Evolutionary conservation across 1,284 basidiomycete genomes (phyloP).

Genomic region (Cystobasidium slooffiae): DNA sequence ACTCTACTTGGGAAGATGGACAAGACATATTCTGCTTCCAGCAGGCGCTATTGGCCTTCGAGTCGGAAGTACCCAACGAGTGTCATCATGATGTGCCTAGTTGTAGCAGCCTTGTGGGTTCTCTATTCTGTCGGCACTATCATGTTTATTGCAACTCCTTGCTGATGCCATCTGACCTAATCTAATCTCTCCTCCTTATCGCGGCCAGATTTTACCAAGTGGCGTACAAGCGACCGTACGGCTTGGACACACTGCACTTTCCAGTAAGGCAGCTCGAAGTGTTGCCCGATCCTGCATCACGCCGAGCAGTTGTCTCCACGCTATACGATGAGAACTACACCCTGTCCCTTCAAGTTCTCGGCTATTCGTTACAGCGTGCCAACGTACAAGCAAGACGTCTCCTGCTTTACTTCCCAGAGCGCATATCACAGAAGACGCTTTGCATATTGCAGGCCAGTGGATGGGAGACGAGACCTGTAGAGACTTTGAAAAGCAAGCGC

Average conservation of each 20-base stretch:
- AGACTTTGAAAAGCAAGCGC: neutral
- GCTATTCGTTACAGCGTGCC: slow-evolving; percentile 21
- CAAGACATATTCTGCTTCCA: neutral
- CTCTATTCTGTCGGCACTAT: neutral
- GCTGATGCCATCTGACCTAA: too few species aligned
- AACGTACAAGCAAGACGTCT: slow-evolving; percentile 21
- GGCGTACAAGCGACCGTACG: neutral
- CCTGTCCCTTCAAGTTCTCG: slow-evolving; percentile 11
- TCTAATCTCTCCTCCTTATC: neutral
- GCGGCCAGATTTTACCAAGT: slow-evolving; percentile 11
- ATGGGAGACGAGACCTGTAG: slow-evolving; percentile 29
- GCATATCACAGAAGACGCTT: slow-evolving; percentile 11
- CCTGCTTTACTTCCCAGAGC: slow-evolving; percentile 27
- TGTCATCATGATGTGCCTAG: neutral
- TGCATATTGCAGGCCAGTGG: slow-evolving; percentile 17
- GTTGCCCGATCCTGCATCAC: neutral
- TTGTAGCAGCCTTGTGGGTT: neutral
- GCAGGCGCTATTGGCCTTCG: neutral
- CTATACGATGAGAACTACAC: slow-evolving; percentile 37
- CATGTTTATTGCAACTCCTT: too few species aligned
- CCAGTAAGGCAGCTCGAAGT: neutral
- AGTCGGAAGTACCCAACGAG: neutral
- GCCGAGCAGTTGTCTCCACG: slow-evolving; percentile 23
- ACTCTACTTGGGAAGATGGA: slow-evolving; percentile 7
- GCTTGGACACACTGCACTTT: neutral